Conservation (phyloP, 1,284 basidiomycete species). For the Athelia sp. region DNA sequence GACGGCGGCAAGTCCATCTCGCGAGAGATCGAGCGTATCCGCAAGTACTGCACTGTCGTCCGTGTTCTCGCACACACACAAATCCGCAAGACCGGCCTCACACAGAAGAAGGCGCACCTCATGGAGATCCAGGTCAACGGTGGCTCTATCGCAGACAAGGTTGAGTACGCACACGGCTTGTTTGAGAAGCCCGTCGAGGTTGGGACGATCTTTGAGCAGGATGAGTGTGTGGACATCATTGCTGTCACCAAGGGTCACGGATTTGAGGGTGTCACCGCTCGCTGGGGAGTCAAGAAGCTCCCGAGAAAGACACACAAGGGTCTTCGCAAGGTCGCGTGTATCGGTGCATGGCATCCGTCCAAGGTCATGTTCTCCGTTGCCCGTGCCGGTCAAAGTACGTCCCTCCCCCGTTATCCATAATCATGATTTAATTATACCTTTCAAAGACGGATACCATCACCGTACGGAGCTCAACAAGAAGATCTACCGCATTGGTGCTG, state of each 20-base stretch:
- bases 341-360: conserved; percentile 98
- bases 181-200: conserved; percentile 98
- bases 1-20: conserved; percentile 88
- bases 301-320: conserved; percentile 99
- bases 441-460: conserved; percentile 93
- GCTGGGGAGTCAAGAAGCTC: conserved; percentile 99
- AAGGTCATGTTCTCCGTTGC: conserved; percentile 99
- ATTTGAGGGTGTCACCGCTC: conserved; percentile 98
- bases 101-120: conserved; percentile 99
- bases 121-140: conserved; percentile 99
- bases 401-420: not conserved
- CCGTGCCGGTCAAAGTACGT: conserved; percentile 96
- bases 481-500: conserved; percentile 93
- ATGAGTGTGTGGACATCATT: conserved; percentile 96
- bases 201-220: conserved; percentile 87
- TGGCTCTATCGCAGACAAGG: conserved; percentile 96
- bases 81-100: conserved; percentile 95
- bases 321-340: conserved; percentile 99
- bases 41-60: conserved; percentile 99
- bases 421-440: conserved; percentile 11
- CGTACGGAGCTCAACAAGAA: conserved; percentile 99
- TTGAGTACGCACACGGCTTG: conserved; percentile 91
- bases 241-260: conserved; percentile 99
- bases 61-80: conserved; percentile 99
- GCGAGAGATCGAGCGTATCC: conserved; percentile 98